A percentile compares a stretch with the other conserved stretches of the same genome.
Evolutionary conservation across 306 rosid species (phyloP).

Genomic region (Argentina anserina): DNA sequence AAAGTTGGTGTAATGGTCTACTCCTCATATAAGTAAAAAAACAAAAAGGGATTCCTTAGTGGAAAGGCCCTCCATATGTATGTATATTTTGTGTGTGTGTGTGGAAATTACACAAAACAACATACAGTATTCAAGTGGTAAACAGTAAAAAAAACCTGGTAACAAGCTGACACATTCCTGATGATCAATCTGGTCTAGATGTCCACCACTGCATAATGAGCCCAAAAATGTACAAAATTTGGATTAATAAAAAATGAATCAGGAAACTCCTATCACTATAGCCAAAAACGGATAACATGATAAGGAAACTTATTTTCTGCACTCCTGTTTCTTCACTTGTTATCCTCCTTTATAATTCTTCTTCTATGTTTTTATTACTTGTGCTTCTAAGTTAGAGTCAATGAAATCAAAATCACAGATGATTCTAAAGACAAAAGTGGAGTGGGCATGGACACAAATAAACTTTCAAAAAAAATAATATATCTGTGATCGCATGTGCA

Average conservation of each 20-base stretch:
- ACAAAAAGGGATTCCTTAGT: too few species aligned
- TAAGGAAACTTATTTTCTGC: background rate
- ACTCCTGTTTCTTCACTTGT: background rate
- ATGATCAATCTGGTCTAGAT: constrained; percentile 55
- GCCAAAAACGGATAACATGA: constrained; percentile 3
- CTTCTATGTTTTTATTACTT: background rate
- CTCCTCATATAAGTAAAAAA: too few species aligned
- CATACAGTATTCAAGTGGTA: constrained; percentile 5
- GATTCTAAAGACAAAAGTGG: background rate
- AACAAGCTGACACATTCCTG: constrained; percentile 58
- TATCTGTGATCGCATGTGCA: constrained; percentile 1
- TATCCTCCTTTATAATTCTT: background rate
- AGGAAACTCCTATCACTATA: background rate
- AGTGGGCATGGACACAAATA: background rate
- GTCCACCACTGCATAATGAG: constrained; percentile 54
- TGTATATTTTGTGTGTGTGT: too few species aligned
- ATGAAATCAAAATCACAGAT: background rate
- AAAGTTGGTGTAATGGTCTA: too few species aligned
- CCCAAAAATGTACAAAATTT: constrained; percentile 1
- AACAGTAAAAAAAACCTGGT: constrained; percentile 60
- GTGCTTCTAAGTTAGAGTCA: background rate
- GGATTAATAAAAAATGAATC: constrained; percentile 11
- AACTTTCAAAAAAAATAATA: background rate
- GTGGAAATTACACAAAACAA: too few species aligned
- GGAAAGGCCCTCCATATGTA: too few species aligned